Conservation (phyloP, 2,329 filamentous ascomycete genomes). For the Calonectria pteridis region DNA sequence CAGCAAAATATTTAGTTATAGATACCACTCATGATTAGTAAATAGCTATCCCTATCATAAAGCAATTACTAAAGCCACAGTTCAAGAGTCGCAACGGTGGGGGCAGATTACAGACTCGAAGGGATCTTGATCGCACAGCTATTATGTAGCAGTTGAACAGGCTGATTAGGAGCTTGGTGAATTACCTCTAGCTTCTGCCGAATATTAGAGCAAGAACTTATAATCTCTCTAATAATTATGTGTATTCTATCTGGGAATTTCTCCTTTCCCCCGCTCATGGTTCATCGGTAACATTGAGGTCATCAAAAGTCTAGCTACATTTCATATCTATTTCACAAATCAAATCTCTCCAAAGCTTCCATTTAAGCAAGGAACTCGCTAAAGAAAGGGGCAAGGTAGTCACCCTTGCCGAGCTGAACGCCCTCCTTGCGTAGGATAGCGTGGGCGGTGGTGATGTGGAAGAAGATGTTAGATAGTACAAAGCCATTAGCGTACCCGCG, state of each 20-base stretch:
- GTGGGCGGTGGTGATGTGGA: slow-evolving; percentile 72
- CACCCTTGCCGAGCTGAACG: slow-evolving; percentile 70
- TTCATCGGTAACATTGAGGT: background rate
- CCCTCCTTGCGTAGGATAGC: slow-evolving; percentile 71
- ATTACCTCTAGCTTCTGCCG: no score
- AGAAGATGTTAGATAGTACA: slow-evolving; percentile 72
- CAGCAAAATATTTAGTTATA: no score
- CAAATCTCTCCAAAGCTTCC: background rate
- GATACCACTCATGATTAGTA: no score
- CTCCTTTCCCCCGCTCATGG: background rate
- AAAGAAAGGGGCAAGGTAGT: slow-evolving; percentile 60
- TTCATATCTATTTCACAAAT: background rate
- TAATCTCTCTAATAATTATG: no score
- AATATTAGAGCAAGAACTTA: no score
- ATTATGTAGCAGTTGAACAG: no score
- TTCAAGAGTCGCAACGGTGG: no score
- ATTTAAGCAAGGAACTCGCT: slow-evolving; percentile 37
- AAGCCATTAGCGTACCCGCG: slow-evolving; percentile 61
- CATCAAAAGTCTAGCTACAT: background rate
- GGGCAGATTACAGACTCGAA: no score
- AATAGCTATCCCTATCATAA: no score
- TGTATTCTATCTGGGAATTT: background rate
- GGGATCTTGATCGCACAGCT: no score
- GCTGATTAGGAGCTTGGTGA: no score
- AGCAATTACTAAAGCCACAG: no score